Conservation (phyloP, 257 asterid genomes). For the Ilex asprella region DNA sequence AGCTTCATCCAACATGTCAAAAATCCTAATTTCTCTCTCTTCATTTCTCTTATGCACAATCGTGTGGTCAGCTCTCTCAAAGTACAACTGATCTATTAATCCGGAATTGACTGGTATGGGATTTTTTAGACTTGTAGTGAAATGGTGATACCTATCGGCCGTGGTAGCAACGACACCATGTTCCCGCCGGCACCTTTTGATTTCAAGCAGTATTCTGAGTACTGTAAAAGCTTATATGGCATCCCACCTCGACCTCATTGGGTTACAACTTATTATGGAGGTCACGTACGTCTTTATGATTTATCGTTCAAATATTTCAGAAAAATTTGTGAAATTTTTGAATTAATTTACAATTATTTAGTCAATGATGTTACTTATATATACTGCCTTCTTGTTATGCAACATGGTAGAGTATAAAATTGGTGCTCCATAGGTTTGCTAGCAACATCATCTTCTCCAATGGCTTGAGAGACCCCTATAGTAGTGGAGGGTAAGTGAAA, state of each 20-base stretch:
- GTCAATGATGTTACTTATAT: no score
- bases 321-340: no score
- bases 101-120: neutral
- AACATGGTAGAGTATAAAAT: conserved; percentile 33
- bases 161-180: conserved; percentile 29
- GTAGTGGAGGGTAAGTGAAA: conserved; percentile 35
- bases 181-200: conserved; percentile 25
- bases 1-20: no score
- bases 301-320: no score
- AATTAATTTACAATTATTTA: no score
- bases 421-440: conserved; percentile 27
- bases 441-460: conserved; percentile 49
- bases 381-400: neutral
- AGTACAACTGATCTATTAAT: no score
- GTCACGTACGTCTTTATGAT: conserved; percentile 23
- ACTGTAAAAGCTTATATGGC: conserved; percentile 19
- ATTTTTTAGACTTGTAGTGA: conserved; percentile 33
- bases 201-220: neutral
- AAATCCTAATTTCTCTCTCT: no score
- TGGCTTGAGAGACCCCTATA: conserved; percentile 41
- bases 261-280: conserved; percentile 43
- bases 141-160: conserved; percentile 34
- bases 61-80: no score
- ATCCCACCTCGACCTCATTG: conserved; percentile 43
- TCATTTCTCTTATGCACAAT: no score